A percentile compares a stretch with the other conserved stretches of the same genome.
Conservation (phyloP, 257 asterid genomes). For the Forsythia viridissima region DNA sequence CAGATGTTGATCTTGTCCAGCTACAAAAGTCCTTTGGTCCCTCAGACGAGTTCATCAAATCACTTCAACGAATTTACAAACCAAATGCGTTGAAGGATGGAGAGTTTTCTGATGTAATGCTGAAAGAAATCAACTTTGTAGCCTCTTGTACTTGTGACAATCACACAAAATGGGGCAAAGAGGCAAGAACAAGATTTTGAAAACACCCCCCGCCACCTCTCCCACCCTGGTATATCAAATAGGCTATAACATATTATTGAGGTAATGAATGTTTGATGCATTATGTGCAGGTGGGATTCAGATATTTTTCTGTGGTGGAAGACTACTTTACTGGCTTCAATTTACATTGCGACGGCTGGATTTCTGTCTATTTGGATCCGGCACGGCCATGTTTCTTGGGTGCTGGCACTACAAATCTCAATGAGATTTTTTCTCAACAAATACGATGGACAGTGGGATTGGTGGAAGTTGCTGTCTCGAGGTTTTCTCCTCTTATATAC, state of each 20-base stretch:
- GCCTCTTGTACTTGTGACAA: slow-evolving; percentile 57
- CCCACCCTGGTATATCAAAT: background rate
- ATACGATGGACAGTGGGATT: slow-evolving; percentile 55
- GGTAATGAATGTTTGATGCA: background rate
- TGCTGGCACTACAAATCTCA: slow-evolving; percentile 41
- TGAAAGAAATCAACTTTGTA: slow-evolving; percentile 34
- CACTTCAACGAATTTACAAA: slow-evolving; percentile 25
- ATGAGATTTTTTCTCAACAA: slow-evolving; percentile 51
- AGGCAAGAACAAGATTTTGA: slow-evolving; percentile 36
- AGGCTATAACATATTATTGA: background rate
- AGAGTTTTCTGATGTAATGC: slow-evolving; percentile 23
- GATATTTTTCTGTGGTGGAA: slow-evolving; percentile 48
- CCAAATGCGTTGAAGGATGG: slow-evolving; percentile 20
- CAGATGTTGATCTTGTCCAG: slow-evolving; percentile 40
- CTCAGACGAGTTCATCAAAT: slow-evolving; percentile 52
- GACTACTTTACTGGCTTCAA: slow-evolving; percentile 47
- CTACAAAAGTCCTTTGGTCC: slow-evolving; percentile 51
- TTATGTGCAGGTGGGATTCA: slow-evolving; percentile 55
- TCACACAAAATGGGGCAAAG: slow-evolving; percentile 56
- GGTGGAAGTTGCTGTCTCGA: slow-evolving; percentile 38
- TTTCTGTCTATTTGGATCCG: slow-evolving; percentile 42
- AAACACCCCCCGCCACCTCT: background rate
- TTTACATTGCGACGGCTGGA: slow-evolving; percentile 65
- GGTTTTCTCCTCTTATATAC: slow-evolving; percentile 42
- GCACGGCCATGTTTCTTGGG: slow-evolving; percentile 51